phyloP scores from a whole-genome alignment of 2,329 filamentous ascomycete genomes.

The Pseudogymnoascus sp. region DNA sequence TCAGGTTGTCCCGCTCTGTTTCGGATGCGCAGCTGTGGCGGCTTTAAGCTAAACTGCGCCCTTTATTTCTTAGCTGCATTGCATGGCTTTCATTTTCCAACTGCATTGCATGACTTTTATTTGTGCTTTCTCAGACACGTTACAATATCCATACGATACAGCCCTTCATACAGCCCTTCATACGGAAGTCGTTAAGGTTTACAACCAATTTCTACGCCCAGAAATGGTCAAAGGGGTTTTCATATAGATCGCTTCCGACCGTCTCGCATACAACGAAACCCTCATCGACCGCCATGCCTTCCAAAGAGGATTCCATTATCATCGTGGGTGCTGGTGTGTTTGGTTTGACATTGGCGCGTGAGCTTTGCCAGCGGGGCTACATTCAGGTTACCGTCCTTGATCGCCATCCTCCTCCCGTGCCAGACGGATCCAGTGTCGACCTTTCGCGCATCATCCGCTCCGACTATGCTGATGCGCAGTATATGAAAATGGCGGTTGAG shows the following conservation, averaged over 20 bases:
- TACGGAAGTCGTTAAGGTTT: neutral
- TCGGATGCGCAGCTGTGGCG: no score
- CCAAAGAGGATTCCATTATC: conserved; percentile 36
- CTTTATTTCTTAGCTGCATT: neutral
- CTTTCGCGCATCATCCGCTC: conserved; percentile 56
- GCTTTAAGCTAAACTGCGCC: neutral
- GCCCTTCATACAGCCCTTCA: neutral
- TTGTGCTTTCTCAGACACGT: no score
- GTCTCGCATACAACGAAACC: neutral
- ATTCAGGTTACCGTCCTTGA: conserved; percentile 53
- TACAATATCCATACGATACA: no score
- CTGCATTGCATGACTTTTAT: neutral
- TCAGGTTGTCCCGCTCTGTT: no score
- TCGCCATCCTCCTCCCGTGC: conserved; percentile 47
- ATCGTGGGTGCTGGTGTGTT: conserved; percentile 56
- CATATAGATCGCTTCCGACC: neutral
- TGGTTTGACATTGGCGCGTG: conserved; percentile 57
- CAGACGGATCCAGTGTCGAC: conserved; percentile 53
- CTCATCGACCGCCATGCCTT: neutral
- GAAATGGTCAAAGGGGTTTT: neutral
- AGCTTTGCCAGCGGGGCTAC: conserved; percentile 51
- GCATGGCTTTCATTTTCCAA: neutral
- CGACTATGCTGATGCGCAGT: conserved; percentile 66
- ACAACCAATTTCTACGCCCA: neutral
- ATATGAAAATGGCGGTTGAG: neutral